Conservation (phyloP, 148 eudicot genomes). For the Vaccinium darrowii region DNA sequence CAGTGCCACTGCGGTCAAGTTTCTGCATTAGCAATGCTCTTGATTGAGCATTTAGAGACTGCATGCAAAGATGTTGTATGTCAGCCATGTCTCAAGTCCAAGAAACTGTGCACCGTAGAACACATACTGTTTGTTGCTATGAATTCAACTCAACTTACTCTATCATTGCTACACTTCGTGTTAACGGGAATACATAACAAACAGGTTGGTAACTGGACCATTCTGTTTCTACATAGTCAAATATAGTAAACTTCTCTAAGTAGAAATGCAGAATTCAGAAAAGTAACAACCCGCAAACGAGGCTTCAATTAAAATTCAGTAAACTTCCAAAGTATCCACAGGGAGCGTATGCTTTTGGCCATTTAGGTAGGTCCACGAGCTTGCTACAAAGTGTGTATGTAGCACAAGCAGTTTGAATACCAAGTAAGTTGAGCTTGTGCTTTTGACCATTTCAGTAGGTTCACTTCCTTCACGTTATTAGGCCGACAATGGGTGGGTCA, state of each 20-base stretch:
- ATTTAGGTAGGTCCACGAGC: not conserved
- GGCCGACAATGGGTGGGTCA: not conserved
- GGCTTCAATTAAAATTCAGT: not conserved
- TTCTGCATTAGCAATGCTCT: slow-evolving; percentile 92
- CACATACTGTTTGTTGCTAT: not conserved
- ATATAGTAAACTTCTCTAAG: not conserved
- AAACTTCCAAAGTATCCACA: not conserved
- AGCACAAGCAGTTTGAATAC: not conserved
- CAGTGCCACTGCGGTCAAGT: slow-evolving; percentile 84
- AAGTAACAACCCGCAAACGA: not conserved
- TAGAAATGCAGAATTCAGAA: not conserved
- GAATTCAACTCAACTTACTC: not conserved
- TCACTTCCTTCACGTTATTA: not conserved
- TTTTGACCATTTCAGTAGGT: not conserved
- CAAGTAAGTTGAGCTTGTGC: not conserved
- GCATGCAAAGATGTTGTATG: slow-evolving; percentile 22
- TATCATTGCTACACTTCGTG: not conserved
- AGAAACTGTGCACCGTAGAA: not conserved
- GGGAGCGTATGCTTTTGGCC: not conserved
- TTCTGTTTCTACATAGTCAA: not conserved
- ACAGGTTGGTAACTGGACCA: not conserved
- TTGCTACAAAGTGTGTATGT: not conserved
- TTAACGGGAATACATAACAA: not conserved
- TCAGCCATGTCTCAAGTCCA: slow-evolving; percentile 3
- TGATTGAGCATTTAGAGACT: slow-evolving; percentile 94